These are phyloP conservation scores for Naegleria fowleri DNA, from an alignment of 208 protist genomes.

Conservation along the genomic window DNA sequence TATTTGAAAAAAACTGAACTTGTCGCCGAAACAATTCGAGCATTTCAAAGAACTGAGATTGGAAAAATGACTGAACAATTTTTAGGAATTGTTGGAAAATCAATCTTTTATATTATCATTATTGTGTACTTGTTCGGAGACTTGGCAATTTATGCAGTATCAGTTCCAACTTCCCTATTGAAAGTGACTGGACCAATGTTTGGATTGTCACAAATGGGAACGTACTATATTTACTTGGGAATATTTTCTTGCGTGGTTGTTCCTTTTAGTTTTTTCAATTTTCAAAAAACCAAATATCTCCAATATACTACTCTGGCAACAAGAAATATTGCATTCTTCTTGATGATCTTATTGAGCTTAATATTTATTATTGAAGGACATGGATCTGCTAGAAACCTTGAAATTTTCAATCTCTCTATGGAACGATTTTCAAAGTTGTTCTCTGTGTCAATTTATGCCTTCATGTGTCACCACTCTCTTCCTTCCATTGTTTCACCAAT, in stretches of 20 bases:
- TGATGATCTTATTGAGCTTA: conserved; percentile 50
- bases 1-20: too few species aligned
- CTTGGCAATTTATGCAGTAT: conserved; percentile 51
- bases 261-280: conserved; percentile 49
- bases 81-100: conserved; percentile 42
- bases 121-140: conserved; percentile 53
- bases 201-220: background rate
- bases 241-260: conserved; percentile 38
- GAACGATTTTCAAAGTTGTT: conserved; percentile 38
- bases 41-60: conserved; percentile 41
- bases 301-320: conserved; percentile 44
- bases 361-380: conserved; percentile 47
- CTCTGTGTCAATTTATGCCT: conserved; percentile 47
- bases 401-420: conserved; percentile 35
- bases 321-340: conserved; percentile 47
- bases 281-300: conserved; percentile 56
- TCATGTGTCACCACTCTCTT: conserved; percentile 54
- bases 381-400: conserved; percentile 18
- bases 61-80: conserved; percentile 47
- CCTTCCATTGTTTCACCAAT: conserved; percentile 46
- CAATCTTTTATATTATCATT: conserved; percentile 48
- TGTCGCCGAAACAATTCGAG: too few species aligned
- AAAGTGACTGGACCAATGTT: conserved; percentile 38
- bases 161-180: conserved; percentile 42
- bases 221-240: conserved; percentile 45